phyloP scores from a whole-genome alignment of 2,329 filamentous ascomycete species.

The Sporothrix pallida region DNA sequence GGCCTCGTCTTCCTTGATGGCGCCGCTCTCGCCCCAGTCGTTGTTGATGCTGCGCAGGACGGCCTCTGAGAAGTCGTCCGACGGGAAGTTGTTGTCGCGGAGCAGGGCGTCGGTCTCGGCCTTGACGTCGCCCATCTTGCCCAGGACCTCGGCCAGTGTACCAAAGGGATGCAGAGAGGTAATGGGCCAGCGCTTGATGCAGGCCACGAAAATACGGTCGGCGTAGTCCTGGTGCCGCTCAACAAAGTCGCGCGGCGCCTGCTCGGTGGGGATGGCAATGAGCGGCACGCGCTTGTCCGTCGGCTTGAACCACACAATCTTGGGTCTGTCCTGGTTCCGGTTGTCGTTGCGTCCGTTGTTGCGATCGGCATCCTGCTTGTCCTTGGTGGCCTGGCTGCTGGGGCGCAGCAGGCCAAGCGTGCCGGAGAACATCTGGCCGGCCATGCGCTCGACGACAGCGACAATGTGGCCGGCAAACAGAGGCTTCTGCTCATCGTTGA shows the following conservation, averaged over 20 bases:
- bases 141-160: conserved; percentile 94
- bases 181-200: conserved; percentile 99
- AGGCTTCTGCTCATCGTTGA: conserved; percentile 97
- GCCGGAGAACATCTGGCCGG: conserved; percentile 98
- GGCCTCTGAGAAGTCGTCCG: conserved; percentile 96
- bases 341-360: conserved; percentile 69
- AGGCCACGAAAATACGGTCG: conserved; percentile 97
- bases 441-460: conserved; percentile 93
- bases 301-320: conserved; percentile 99
- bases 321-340: conserved; percentile 92
- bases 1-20: conserved; percentile 77
- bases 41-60: conserved; percentile 92
- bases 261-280: conserved; percentile 97
- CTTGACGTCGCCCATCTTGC: conserved; percentile 95
- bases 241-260: conserved; percentile 95
- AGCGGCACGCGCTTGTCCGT: conserved; percentile 98
- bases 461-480: conserved; percentile 97
- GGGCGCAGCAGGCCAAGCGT: conserved; percentile 92
- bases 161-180: conserved; percentile 99
- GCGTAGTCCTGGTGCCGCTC: conserved; percentile 98
- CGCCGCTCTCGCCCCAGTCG: conserved; percentile 75
- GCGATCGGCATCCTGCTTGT: conserved; percentile 85
- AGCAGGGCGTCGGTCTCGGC: conserved; percentile 97
- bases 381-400: conserved; percentile 97
- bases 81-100: conserved; percentile 97